Evolutionary conservation across 2,329 filamentous ascomycete species (phyloP).

Genomic region (Berkeleyomyces rouxiae): DNA sequence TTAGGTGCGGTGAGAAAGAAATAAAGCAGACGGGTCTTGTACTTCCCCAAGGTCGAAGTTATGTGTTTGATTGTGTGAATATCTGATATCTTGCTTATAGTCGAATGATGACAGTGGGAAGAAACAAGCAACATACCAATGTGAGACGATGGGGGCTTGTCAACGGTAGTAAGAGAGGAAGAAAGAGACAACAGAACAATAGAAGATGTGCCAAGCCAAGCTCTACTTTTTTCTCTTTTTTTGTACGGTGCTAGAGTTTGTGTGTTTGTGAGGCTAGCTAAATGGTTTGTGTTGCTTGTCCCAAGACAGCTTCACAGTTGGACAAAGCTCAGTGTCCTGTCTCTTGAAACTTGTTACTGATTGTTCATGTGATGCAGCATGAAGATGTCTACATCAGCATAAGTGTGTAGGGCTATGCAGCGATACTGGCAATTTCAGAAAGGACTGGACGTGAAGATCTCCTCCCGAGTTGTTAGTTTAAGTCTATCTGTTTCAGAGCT

Average conservation of each 20-base stretch:
- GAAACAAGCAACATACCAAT: neutral
- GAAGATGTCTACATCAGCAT: neutral
- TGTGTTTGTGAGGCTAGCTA: neutral
- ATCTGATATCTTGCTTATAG: neutral
- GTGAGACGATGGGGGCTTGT: neutral
- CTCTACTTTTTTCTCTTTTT: neutral
- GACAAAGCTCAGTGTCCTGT: neutral
- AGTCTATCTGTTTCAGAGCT: no score
- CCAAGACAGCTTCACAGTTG: neutral
- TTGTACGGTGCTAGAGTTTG: neutral
- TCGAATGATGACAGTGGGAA: neutral
- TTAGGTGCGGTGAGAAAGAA: neutral
- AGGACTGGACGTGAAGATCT: no score
- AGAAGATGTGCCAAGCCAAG: neutral
- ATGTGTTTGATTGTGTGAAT: neutral
- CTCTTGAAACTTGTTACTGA: neutral
- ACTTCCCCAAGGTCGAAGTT: neutral
- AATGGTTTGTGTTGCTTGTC: neutral
- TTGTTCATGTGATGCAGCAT: neutral
- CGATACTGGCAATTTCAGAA: neutral
- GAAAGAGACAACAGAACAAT: neutral
- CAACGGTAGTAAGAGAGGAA: neutral
- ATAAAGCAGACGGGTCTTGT: neutral
- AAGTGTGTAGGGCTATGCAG: neutral
- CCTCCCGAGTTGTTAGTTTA: no score